Evolutionary conservation across 257 asterid genomes (phyloP).

Genomic region (Solanum appendiculatum): DNA sequence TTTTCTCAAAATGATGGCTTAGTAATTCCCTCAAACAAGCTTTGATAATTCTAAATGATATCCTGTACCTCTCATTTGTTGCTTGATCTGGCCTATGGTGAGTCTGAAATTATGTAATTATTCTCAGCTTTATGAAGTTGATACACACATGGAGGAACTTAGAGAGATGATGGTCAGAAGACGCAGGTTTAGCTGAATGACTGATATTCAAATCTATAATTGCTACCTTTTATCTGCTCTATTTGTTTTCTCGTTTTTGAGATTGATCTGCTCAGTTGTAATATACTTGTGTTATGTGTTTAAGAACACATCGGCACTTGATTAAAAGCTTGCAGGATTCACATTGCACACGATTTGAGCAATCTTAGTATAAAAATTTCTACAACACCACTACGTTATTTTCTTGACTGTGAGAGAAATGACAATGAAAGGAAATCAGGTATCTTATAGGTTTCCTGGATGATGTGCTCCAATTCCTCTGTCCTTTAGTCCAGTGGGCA

Average conservation of each 20-base stretch:
- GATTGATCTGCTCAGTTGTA: background rate
- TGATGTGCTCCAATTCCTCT: conserved; percentile 33
- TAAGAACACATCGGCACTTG: no score
- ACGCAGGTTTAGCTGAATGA: conserved; percentile 61
- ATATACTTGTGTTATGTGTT: no score
- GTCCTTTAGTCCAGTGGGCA: conserved; percentile 10
- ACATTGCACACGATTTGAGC: no score
- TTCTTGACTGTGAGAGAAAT: background rate
- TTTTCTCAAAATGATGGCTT: background rate
- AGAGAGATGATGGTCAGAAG: conserved; percentile 52
- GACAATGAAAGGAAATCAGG: background rate
- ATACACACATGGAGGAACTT: conserved; percentile 62
- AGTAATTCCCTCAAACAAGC: background rate
- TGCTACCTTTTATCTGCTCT: background rate
- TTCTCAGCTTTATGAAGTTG: conserved; percentile 64
- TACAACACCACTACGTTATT: no score
- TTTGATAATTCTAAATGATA: background rate
- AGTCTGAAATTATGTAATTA: conserved; percentile 1
- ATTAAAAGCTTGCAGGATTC: no score
- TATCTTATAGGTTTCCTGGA: conserved; percentile 26
- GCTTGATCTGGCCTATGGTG: background rate
- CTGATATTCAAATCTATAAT: background rate
- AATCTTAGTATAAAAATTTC: no score
- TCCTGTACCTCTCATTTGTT: background rate
- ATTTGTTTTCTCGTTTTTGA: background rate